A percentile compares a stretch with the other conserved stretches of the same genome.
Conservation (phyloP, 2,329 filamentous ascomycete species). For the Niveomyces coronatus region DNA sequence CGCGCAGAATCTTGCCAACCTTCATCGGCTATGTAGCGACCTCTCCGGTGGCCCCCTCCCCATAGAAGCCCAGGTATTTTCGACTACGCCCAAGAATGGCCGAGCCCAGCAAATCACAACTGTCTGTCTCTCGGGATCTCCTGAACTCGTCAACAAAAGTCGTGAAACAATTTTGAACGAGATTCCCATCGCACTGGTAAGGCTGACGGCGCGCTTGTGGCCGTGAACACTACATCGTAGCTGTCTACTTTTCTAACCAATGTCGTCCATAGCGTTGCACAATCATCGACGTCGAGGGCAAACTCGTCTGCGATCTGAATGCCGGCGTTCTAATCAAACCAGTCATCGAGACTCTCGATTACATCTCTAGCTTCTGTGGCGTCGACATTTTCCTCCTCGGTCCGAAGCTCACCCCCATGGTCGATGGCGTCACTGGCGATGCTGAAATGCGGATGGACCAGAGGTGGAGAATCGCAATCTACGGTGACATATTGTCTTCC, state of each 20-base stretch:
- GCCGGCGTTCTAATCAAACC: constrained; percentile 60
- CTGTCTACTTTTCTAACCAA: constrained; percentile 12
- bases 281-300: constrained; percentile 85
- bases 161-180: constrained; percentile 83
- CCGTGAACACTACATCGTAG: too few species aligned
- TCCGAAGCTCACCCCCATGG: constrained; percentile 74
- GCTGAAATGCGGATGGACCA: constrained; percentile 79
- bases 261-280: constrained; percentile 61
- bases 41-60: constrained; percentile 62
- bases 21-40: constrained; percentile 72
- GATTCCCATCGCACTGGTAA: constrained; percentile 84
- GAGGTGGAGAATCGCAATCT: constrained; percentile 85
- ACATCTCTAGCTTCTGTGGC: constrained; percentile 77
- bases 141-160: constrained; percentile 81
- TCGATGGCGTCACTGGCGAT: constrained; percentile 64
- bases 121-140: constrained; percentile 80
- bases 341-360: constrained; percentile 77
- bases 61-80: constrained; percentile 75
- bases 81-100: constrained; percentile 64
- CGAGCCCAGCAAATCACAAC: constrained; percentile 66
- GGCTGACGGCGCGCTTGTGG: too few species aligned
- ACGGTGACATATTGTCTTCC: constrained; percentile 86
- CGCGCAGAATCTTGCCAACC: constrained; percentile 68
- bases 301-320: constrained; percentile 68
- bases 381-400: constrained; percentile 95